These are phyloP conservation scores for Hanseniaspora sp. DNA, from an alignment of 1,139 yeast species.

Conservation along the genomic window DNA sequence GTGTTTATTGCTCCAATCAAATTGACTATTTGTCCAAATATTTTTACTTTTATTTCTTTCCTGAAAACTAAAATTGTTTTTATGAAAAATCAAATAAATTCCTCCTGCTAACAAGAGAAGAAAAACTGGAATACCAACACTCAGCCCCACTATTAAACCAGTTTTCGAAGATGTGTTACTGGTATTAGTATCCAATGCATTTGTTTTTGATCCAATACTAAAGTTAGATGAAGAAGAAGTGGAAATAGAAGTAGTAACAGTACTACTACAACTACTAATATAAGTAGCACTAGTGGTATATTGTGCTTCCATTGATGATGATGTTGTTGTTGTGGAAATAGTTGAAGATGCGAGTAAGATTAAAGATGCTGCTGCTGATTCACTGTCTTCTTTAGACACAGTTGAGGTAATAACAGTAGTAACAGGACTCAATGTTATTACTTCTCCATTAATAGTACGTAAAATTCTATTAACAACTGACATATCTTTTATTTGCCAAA, in stretches of 20 bases:
- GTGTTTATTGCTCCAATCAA: conserved; percentile 3
- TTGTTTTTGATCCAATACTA: background rate
- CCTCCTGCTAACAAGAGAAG: conserved; percentile 20
- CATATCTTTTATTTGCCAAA: background rate
- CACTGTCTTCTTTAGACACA: background rate
- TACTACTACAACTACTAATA: background rate
- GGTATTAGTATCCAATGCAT: background rate
- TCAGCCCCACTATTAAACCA: conserved; percentile 20
- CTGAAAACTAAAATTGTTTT: background rate
- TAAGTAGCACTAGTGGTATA: too few relatives aligned
- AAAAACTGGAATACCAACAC: conserved; percentile 28
- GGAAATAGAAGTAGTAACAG: conserved; percentile 8
- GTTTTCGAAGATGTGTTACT: conserved; percentile 15
- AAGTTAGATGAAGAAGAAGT: background rate
- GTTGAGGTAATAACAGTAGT: background rate
- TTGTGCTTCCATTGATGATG: too few relatives aligned
- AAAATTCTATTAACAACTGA: background rate
- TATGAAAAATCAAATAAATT: conserved; percentile 20
- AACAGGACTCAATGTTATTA: background rate
- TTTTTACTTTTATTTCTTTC: background rate
- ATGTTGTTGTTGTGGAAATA: background rate
- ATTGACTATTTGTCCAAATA: conserved; percentile 2
- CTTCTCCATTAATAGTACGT: conserved; percentile 3
- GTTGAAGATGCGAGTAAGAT: background rate
- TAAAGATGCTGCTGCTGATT: background rate